Evolutionary conservation across 192 early-diverging fungal species (phyloP).

Genomic region (Diversispora eburnea): DNA sequence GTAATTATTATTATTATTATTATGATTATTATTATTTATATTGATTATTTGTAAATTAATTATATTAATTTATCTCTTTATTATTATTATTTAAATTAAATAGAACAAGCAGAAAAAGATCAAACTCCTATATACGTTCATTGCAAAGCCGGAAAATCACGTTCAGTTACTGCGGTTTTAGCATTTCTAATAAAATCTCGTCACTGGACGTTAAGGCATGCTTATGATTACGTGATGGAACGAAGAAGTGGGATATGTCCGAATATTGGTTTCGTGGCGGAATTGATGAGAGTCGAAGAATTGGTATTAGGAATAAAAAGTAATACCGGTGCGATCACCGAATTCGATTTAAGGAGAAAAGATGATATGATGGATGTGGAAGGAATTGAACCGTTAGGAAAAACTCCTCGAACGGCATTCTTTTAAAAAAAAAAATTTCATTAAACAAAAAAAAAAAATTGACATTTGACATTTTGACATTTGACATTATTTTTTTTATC

Average conservation of each 20-base stretch:
- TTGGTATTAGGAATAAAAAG: conserved; percentile 44
- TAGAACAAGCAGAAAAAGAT: conserved; percentile 35
- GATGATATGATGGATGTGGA: conserved; percentile 2
- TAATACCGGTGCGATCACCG: conserved; percentile 18
- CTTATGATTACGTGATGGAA: conserved; percentile 63
- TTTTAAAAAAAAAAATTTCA: neutral
- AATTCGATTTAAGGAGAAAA: neutral
- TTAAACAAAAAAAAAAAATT: no score
- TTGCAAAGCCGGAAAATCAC: conserved; percentile 75
- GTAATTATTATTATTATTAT: conserved; percentile 34
- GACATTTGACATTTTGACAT: no score
- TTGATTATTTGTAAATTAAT: neutral
- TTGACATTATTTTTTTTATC: no score
- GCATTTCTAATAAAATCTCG: conserved; percentile 62
- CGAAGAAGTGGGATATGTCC: conserved; percentile 64
- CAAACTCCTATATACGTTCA: conserved; percentile 66
- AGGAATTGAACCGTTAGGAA: conserved; percentile 10
- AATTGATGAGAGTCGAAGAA: conserved; percentile 66
- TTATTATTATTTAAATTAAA: neutral
- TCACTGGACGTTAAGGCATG: conserved; percentile 60
- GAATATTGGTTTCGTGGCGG: conserved; percentile 75
- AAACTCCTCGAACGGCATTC: neutral
- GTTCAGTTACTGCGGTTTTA: conserved; percentile 68
- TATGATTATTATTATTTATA: no score
- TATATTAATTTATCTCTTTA: neutral